Evolutionary conservation across 2,329 filamentous ascomycete genomes (phyloP).

Genomic region (Elsinoe fawcettii): DNA sequence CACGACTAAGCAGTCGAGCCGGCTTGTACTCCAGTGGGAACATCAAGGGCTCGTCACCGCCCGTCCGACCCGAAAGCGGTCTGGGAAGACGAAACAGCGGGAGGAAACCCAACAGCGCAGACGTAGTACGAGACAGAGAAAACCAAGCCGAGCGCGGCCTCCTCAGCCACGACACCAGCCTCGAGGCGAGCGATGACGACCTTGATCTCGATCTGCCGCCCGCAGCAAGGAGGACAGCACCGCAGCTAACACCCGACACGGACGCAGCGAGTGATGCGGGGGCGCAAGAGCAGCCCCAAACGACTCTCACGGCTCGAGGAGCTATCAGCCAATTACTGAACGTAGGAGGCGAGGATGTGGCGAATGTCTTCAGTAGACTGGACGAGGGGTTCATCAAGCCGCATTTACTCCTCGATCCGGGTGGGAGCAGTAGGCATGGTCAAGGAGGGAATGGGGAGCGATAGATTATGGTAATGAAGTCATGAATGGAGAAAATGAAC

Average conservation of each 20-base stretch:
- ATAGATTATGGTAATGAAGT: not conserved
- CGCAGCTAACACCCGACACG: slow-evolving; percentile 24
- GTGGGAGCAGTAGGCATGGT: slow-evolving; percentile 20
- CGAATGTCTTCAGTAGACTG: slow-evolving; percentile 80
- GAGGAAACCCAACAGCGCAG: slow-evolving; percentile 27
- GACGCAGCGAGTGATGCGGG: slow-evolving; percentile 16
- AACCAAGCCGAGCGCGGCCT: slow-evolving; percentile 46
- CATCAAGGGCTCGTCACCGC: slow-evolving; percentile 41
- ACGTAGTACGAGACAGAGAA: slow-evolving; percentile 36
- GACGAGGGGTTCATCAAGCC: slow-evolving; percentile 97
- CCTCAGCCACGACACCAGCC: slow-evolving; percentile 39
- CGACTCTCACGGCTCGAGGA: slow-evolving; percentile 57
- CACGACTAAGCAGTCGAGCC: slow-evolving; percentile 36
- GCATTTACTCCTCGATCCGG: slow-evolving; percentile 68
- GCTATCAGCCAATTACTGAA: slow-evolving; percentile 75
- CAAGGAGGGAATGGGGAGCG: not conserved
- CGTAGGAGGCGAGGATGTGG: slow-evolving; percentile 73
- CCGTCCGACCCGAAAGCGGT: slow-evolving; percentile 32
- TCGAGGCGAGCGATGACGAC: slow-evolving; percentile 44
- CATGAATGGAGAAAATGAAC: not conserved
- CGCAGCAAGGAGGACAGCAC: slow-evolving; percentile 42
- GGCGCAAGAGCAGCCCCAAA: slow-evolving; percentile 1
- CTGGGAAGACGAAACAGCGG: slow-evolving; percentile 48
- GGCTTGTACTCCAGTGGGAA: slow-evolving; percentile 54
- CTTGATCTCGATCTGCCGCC: slow-evolving; percentile 56